Percentiles rank a stretch among this genome's conserved stretches.
These are phyloP conservation scores for Collariella sp. DNA, from an alignment of 495 filamentous ascomycete species.

Conservation along the genomic window DNA sequence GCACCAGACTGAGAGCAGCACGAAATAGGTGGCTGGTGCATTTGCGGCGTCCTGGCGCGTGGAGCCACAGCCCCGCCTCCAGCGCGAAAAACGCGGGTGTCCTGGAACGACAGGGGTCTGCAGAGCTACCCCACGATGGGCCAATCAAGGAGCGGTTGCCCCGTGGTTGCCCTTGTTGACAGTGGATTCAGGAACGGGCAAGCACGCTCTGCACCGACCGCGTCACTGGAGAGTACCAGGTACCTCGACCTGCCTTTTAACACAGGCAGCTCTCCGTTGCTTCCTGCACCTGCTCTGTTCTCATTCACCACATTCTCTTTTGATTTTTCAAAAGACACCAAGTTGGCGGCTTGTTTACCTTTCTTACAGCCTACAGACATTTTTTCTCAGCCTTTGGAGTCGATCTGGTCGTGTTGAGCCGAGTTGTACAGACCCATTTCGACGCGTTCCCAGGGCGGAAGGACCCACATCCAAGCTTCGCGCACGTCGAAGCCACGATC, in stretches of 20 bases:
- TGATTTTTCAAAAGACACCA: not conserved
- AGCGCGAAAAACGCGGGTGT: slow-evolving; percentile 27
- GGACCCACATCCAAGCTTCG: not conserved
- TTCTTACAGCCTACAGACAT: too few relatives aligned
- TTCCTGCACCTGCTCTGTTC: not conserved
- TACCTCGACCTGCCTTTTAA: slow-evolving; percentile 23
- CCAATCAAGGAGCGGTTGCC: slow-evolving; percentile 42
- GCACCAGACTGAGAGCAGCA: not conserved
- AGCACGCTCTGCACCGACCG: slow-evolving; percentile 23
- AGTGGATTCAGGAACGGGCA: slow-evolving; percentile 18
- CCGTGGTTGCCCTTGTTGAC: slow-evolving; percentile 43
- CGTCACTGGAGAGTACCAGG: slow-evolving; percentile 17
- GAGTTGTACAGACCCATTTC: not conserved
- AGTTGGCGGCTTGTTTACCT: not conserved
- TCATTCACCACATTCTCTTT: not conserved
- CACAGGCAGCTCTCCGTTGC: slow-evolving; percentile 3
- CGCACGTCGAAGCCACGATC: not conserved
- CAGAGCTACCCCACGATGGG: slow-evolving; percentile 2
- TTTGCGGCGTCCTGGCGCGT: slow-evolving; percentile 9
- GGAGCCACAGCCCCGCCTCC: slow-evolving; percentile 14
- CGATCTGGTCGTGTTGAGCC: not conserved
- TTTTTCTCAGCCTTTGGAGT: not conserved
- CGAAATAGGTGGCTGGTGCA: not conserved
- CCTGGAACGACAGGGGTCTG: slow-evolving; percentile 6
- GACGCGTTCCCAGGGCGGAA: not conserved